phyloP scores from a whole-genome alignment of 1,284 basidiomycete genomes.

The Lentinus polychrous region DNA sequence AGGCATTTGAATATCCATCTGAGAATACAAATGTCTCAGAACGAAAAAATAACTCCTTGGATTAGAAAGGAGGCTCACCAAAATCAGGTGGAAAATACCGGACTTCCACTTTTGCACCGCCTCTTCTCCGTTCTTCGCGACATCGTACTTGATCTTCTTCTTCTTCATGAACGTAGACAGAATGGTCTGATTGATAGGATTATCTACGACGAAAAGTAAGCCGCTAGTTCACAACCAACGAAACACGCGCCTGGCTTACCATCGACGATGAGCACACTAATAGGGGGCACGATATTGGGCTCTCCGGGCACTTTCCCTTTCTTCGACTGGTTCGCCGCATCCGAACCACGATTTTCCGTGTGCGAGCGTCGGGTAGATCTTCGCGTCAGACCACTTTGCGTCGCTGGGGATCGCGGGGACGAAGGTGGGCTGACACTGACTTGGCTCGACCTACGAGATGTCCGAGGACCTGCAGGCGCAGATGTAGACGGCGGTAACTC shows the following conservation, averaged over 20 bases:
- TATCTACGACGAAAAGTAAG: slow-evolving; percentile 54
- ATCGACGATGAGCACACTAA: slow-evolving; percentile 94
- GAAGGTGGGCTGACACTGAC: slow-evolving; percentile 16
- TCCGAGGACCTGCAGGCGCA: slow-evolving; percentile 2
- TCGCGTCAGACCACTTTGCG: neutral
- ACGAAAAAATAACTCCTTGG: slow-evolving; percentile 5
- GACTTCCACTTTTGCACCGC: slow-evolving; percentile 95
- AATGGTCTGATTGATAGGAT: slow-evolving; percentile 98
- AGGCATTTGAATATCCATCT: slow-evolving; percentile 99
- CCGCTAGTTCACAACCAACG: neutral
- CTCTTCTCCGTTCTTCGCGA: slow-evolving; percentile 93
- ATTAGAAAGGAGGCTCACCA: slow-evolving; percentile 48
- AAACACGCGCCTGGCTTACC: slow-evolving; percentile 47
- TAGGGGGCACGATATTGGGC: slow-evolving; percentile 80
- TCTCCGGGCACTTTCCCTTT: slow-evolving; percentile 20
- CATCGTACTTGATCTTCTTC: slow-evolving; percentile 93
- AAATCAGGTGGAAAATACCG: slow-evolving; percentile 92
- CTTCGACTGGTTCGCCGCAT: slow-evolving; percentile 15
- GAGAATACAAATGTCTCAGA: slow-evolving; percentile 1
- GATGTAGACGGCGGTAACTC: neutral
- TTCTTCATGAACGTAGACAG: slow-evolving; percentile 93
- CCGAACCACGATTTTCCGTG: slow-evolving; percentile 4
- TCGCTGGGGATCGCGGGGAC: slow-evolving; percentile 16
- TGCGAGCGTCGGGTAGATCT: neutral
- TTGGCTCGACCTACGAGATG: slow-evolving; percentile 6